Conservation (phyloP, 2,329 filamentous ascomycete genomes). For the Dothistroma septosporum region DNA sequence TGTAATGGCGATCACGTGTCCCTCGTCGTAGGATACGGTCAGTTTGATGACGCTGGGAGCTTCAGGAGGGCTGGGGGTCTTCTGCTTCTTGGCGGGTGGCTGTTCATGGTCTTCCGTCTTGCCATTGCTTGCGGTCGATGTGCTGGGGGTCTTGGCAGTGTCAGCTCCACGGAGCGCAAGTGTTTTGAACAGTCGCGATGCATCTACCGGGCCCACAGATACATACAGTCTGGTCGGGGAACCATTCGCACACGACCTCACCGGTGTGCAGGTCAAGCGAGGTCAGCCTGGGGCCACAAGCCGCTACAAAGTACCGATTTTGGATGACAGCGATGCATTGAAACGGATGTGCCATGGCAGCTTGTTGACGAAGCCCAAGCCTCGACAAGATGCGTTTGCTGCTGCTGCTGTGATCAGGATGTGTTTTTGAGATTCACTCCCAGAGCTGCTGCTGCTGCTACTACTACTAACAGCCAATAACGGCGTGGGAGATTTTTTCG, state of each 20-base stretch:
- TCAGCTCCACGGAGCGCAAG: not conserved
- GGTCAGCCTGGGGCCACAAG: constrained; percentile 68
- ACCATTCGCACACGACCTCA: constrained; percentile 60
- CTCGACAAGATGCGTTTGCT: too few species aligned
- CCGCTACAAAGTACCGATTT: constrained; percentile 61
- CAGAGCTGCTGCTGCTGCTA: not conserved
- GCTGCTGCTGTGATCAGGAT: not conserved
- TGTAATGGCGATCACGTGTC: constrained; percentile 72
- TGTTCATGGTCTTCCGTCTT: not conserved
- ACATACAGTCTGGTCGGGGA: constrained; percentile 26
- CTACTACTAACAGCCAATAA: too few species aligned
- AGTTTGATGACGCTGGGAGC: constrained; percentile 66
- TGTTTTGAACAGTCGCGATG: not conserved
- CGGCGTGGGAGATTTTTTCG: not conserved
- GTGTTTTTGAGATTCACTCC: not conserved
- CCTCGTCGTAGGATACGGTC: constrained; percentile 58
- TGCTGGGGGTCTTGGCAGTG: not conserved
- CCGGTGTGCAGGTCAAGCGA: constrained; percentile 60
- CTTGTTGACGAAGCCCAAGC: not conserved
- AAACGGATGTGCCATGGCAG: constrained; percentile 38
- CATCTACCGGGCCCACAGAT: not conserved
- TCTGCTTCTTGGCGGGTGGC: constrained; percentile 18
- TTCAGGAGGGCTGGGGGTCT: constrained; percentile 27
- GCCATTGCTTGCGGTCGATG: not conserved
- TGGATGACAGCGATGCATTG: constrained; percentile 37